Evolutionary conservation across 441 rosid genomes (phyloP), one percentile per base, ranked within the genome.

Genomic region (Manihot esculenta): DNA sequence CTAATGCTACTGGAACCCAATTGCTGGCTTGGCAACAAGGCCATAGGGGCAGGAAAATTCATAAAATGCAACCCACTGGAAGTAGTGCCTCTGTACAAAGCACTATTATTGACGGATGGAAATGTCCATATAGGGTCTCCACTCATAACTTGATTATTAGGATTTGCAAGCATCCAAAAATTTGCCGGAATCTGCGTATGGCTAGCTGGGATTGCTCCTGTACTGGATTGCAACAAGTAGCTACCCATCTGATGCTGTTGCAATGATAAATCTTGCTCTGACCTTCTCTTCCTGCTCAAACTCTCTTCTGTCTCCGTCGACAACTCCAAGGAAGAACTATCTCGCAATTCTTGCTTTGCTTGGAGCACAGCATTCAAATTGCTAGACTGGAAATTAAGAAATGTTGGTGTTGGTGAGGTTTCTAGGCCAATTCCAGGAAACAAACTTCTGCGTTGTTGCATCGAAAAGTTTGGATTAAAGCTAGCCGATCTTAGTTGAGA

Each of bases 61-160:
- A 89, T 89, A 77, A 89, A 84, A 83, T 89, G 93, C 35, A 89
- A 80, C 12, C 89, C 96, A 69, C 88, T 87, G 6, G 92, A 82
- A 73, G 78, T 83, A 20, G 78, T 78, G 20, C 87, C 78, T 24
- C 90, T 76, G 72, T 86, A 83, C 73, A 81, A 68, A 60, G 72
- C 83, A 62, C 79, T 85, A 48, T 79, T 89, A 64, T 83, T 85
- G 20, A 74, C 86, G 0, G 89, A 76, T 14, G 92, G 91, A 68
- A 86, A 86, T 54, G 92, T 81, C 96, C 93, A 86, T 23, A 83
- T 76, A 2, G 92, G 88, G 76, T 88, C 95, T 21, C 89, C 88
- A 26, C 84, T 77, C 87, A 86, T 79, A 13, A 78, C 88, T 59
- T 82, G 92, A 60, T 83, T 85, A 68, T 35, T 74, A 27, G 87